Percentiles rank a stretch among this genome's conserved stretches.
Evolutionary conservation across 192 early-diverging fungal genomes (phyloP).

Genomic region (Dissophora globulifera): DNA sequence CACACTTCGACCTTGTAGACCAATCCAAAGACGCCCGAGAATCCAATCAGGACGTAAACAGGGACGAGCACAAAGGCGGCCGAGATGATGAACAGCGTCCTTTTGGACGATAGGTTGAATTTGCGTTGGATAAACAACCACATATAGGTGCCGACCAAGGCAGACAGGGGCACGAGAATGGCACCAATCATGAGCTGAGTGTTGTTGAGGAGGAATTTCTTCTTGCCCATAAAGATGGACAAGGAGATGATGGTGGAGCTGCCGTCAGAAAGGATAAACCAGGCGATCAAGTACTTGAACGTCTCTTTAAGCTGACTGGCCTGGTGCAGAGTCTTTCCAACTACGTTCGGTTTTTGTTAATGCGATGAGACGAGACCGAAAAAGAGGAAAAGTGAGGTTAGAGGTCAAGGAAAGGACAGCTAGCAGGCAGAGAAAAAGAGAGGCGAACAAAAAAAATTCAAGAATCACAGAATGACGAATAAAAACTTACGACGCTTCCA

Average conservation of each 20-base stretch:
- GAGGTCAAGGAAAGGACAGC: too few relatives aligned
- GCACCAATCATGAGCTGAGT: slow-evolving; percentile 63
- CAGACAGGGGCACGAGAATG: slow-evolving; percentile 65
- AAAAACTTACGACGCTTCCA: slow-evolving; percentile 51
- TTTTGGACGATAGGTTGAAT: slow-evolving; percentile 60
- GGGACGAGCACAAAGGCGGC: slow-evolving; percentile 62
- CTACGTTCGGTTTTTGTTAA: too few relatives aligned
- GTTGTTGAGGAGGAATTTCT: slow-evolving; percentile 60
- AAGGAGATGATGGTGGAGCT: slow-evolving; percentile 67
- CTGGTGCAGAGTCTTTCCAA: slow-evolving; percentile 46
- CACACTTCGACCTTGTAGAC: slow-evolving; percentile 66
- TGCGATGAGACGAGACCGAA: too few relatives aligned
- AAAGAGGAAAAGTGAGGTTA: too few relatives aligned
- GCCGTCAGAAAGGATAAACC: slow-evolving; percentile 78
- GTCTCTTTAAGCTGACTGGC: slow-evolving; percentile 62
- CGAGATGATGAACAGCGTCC: slow-evolving; percentile 62
- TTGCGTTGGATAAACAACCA: slow-evolving; percentile 67
- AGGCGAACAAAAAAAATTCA: slow-evolving; percentile 18
- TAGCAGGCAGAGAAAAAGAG: slow-evolving; percentile 7
- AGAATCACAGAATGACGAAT: too few relatives aligned
- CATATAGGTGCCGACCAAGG: slow-evolving; percentile 64
- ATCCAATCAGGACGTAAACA: slow-evolving; percentile 72
- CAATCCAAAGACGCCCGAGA: slow-evolving; percentile 65
- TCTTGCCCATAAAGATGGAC: slow-evolving; percentile 68
- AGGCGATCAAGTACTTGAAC: slow-evolving; percentile 74